Evolutionary conservation across 2,329 filamentous ascomycete genomes (phyloP).

Genomic region (Didymella pomorum): DNA sequence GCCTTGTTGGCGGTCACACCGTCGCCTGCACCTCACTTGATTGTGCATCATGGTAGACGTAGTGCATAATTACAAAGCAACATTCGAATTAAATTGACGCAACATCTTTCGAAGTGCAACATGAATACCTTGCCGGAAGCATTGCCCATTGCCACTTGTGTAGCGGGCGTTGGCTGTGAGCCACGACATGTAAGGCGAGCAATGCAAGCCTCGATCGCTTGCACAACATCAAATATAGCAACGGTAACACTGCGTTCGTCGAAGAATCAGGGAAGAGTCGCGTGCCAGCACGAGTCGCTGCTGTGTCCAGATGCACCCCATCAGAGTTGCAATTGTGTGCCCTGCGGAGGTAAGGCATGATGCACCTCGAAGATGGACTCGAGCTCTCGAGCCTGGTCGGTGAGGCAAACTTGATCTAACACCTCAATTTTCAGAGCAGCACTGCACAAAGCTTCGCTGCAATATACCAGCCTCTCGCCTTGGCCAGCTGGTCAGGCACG

Average conservation of each 20-base stretch:
- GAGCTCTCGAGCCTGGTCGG: conserved; percentile 2
- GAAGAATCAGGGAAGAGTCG: conserved; percentile 12
- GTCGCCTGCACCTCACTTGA: conserved; percentile 9
- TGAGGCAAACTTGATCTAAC: background rate
- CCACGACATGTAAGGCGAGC: conserved; percentile 2
- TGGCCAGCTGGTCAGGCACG: background rate
- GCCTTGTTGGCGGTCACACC: conserved; percentile 19
- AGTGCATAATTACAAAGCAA: conserved; percentile 11
- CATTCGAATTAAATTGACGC: background rate
- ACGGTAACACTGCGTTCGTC: conserved; percentile 4
- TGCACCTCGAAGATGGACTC: conserved; percentile 1
- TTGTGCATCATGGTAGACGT: conserved; percentile 10
- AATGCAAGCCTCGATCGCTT: conserved; percentile 20
- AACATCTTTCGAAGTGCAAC: background rate
- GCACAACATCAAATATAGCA: conserved; percentile 12
- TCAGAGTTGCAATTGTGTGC: conserved; percentile 12
- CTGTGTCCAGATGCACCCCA: conserved; percentile 4
- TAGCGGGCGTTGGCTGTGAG: background rate
- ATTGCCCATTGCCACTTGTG: conserved; percentile 1
- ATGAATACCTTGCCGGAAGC: background rate
- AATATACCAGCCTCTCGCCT: background rate
- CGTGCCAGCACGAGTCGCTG: conserved; percentile 12
- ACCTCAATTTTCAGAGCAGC: background rate
- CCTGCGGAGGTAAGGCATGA: conserved; percentile 10
- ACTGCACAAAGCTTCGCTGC: background rate